Percentiles rank a stretch among this genome's conserved stretches.
Evolutionary conservation across 805 yeast species (phyloP).

Genomic region (Candida jianshihensis): DNA sequence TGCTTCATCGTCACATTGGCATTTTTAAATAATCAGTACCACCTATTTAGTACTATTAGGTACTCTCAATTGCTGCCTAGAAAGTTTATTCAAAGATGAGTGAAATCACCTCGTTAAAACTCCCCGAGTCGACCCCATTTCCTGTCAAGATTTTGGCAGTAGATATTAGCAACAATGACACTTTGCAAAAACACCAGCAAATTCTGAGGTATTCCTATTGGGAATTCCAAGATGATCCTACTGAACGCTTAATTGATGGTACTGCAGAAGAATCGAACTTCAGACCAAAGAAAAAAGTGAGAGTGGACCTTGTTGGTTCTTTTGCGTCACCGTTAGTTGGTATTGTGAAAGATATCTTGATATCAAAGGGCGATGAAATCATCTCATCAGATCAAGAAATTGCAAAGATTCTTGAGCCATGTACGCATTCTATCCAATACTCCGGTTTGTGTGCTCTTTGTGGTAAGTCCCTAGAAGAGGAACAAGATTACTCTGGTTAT

Average conservation of each 20-base stretch:
- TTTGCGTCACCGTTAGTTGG: conserved; percentile 87
- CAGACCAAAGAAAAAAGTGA: conserved; percentile 25
- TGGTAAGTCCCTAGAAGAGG: conserved; percentile 68
- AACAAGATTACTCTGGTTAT: conserved; percentile 66
- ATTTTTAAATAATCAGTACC: too few species aligned
- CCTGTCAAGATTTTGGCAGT: conserved; percentile 33
- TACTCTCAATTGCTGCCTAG: too few species aligned
- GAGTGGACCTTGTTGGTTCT: conserved; percentile 65
- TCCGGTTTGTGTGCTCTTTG: conserved; percentile 94
- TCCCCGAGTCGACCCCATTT: conserved; percentile 26
- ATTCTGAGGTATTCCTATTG: conserved; percentile 36
- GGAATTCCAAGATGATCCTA: not conserved
- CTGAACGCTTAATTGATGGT: conserved; percentile 20
- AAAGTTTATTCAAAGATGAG: conserved; percentile 7
- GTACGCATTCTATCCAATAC: conserved; percentile 87
- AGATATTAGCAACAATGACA: conserved; percentile 24
- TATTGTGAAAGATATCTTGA: conserved; percentile 39
- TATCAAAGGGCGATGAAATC: conserved; percentile 56
- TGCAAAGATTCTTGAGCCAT: conserved; percentile 65
- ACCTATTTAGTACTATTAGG: too few species aligned
- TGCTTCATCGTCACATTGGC: too few species aligned
- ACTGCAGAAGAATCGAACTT: conserved; percentile 8
- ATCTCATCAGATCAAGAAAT: conserved; percentile 39
- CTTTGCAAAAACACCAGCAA: conserved; percentile 30
- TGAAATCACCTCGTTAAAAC: conserved; percentile 15